Conservation (phyloP, 495 filamentous ascomycete genomes). For the Penicillium bialowiezense region DNA sequence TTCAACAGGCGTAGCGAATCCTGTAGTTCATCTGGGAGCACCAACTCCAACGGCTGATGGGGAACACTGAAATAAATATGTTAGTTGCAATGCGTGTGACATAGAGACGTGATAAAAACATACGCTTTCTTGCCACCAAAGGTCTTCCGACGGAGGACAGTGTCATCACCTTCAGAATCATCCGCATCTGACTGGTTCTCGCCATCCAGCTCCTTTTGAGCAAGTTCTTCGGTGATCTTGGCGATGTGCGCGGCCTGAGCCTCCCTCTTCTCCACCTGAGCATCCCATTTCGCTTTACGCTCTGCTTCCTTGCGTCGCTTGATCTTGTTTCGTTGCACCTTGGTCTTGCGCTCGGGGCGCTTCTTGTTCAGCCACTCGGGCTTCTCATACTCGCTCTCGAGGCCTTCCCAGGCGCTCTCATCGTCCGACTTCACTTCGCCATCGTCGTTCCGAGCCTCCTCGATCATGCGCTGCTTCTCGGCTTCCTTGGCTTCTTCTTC, state of each 20-base stretch:
- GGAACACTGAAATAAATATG: conserved; percentile 53
- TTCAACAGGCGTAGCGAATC: conserved; percentile 86
- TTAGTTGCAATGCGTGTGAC: conserved; percentile 20
- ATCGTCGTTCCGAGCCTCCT: conserved; percentile 63
- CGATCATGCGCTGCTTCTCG: conserved; percentile 46
- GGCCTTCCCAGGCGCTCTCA: conserved; percentile 85
- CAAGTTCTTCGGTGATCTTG: conserved; percentile 60
- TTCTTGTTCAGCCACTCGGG: conserved; percentile 64
- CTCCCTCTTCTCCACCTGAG: conserved; percentile 64
- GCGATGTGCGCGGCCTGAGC: conserved; percentile 62
- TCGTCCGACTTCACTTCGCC: conserved; percentile 73
- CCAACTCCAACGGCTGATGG: conserved; percentile 77
- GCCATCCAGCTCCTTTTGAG: conserved; percentile 52
- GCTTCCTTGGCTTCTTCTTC: conserved; percentile 62
- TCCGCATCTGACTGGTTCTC: conserved; percentile 50
- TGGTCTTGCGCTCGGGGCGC: conserved; percentile 77
- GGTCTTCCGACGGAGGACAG: conserved; percentile 66
- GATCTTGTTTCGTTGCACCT: conserved; percentile 78
- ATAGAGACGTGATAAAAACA: conserved; percentile 19
- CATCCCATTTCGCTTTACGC: conserved; percentile 64
- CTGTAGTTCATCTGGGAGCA: conserved; percentile 88
- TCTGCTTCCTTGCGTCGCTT: conserved; percentile 86
- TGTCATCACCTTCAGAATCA: conserved; percentile 49
- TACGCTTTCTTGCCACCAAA: conserved; percentile 68
- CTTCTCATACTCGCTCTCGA: conserved; percentile 68